These are phyloP conservation scores for Salix viminalis DNA, from an alignment of 345 rosid genomes.

Conservation along the genomic window DNA sequence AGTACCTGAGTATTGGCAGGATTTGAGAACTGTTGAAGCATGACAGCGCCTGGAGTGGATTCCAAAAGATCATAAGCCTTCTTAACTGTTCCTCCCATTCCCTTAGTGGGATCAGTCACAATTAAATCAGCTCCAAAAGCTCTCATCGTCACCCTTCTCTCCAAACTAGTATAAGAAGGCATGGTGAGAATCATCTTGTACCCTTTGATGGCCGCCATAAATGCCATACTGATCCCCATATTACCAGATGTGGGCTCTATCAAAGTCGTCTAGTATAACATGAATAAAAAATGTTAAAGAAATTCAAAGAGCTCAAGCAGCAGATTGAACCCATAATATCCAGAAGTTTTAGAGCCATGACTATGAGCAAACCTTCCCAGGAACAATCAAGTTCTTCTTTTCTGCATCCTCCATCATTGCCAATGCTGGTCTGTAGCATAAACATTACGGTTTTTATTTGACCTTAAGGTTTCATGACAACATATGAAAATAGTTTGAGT, in stretches of 20 bases:
- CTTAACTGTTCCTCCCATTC: slow-evolving; percentile 96
- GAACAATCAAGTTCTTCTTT: slow-evolving; percentile 59
- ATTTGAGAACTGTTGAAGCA: slow-evolving; percentile 88
- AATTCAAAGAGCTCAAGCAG: neutral
- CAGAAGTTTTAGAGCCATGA: neutral
- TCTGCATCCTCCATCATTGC: slow-evolving; percentile 87
- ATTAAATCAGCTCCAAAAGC: slow-evolving; percentile 93
- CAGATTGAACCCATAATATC: neutral
- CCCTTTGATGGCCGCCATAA: slow-evolving; percentile 88
- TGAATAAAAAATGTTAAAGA: neutral
- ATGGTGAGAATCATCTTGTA: slow-evolving; percentile 84
- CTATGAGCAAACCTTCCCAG: slow-evolving; percentile 56
- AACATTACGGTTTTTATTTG: neutral
- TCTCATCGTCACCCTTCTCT: slow-evolving; percentile 92
- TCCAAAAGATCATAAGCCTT: slow-evolving; percentile 80
- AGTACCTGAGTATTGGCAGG: slow-evolving; percentile 80
- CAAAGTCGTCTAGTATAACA: slow-evolving; percentile 54
- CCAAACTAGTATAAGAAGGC: slow-evolving; percentile 98
- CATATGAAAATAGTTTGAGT: neutral
- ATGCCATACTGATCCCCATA: slow-evolving; percentile 97
- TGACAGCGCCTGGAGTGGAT: slow-evolving; percentile 66
- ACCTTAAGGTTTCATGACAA: neutral
- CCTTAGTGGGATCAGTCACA: slow-evolving; percentile 88
- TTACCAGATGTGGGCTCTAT: slow-evolving; percentile 98
- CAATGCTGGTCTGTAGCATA: slow-evolving; percentile 63